Conservation (phyloP, 1,139 yeast species). For the Candida sp. region DNA sequence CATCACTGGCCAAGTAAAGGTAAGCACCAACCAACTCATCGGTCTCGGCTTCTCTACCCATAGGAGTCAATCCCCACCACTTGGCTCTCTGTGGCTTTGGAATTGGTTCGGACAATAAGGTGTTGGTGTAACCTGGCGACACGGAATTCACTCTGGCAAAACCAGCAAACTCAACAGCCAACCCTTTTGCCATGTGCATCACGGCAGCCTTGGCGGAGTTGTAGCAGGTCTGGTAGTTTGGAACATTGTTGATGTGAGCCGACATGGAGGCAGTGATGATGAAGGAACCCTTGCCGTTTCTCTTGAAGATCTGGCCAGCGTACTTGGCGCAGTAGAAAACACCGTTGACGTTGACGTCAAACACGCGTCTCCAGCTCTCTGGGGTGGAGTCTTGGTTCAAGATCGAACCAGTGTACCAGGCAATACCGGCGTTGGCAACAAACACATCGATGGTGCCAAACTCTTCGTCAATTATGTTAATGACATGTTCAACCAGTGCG, state of each 20-base stretch:
- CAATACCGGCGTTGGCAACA: not conserved
- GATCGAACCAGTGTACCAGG: not conserved
- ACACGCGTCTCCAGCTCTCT: not conserved
- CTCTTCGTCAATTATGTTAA: not conserved
- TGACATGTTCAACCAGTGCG: not conserved
- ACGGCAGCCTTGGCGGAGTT: constrained; percentile 38
- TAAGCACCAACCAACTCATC: constrained; percentile 50
- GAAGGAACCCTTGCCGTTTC: constrained; percentile 54
- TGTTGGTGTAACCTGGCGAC: constrained; percentile 57
- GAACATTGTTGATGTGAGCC: constrained; percentile 57
- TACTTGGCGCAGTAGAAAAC: not conserved
- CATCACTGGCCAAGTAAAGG: constrained; percentile 44
- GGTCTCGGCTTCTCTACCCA: constrained; percentile 45
- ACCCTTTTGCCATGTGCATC: constrained; percentile 52
- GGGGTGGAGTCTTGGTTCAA: not conserved
- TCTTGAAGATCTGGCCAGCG: constrained; percentile 43
- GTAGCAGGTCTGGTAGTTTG: constrained; percentile 16
- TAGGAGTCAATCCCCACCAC: constrained; percentile 41
- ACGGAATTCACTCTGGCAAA: constrained; percentile 32
- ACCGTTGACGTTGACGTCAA: not conserved
- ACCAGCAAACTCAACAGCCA: constrained; percentile 57
- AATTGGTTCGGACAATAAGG: constrained; percentile 30
- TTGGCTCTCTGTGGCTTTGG: constrained; percentile 16
- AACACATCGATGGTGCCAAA: not conserved
- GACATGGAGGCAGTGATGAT: constrained; percentile 67